A percentile compares a stretch with the other conserved stretches of the same genome.
Evolutionary conservation across 1,284 basidiomycete genomes (phyloP).

Genomic region (Boletus semigastroideus): DNA sequence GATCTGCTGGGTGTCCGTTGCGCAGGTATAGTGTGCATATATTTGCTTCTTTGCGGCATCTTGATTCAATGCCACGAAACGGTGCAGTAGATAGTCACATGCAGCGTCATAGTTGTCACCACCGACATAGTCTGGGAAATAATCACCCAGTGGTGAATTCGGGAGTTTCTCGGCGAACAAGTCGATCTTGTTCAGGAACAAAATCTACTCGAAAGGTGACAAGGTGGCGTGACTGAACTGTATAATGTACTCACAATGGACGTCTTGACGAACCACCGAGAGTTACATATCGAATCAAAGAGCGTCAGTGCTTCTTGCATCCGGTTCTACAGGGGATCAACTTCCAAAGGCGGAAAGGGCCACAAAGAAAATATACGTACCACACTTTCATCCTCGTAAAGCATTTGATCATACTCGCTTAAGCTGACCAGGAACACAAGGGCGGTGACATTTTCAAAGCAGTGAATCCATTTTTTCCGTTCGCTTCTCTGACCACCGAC

Average conservation of each 20-base stretch:
- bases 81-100: conserved; percentile 82
- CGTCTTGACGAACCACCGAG: conserved; percentile 90
- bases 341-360: conserved; percentile 6
- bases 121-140: conserved; percentile 85
- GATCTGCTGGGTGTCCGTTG: conserved; percentile 87
- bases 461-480: conserved; percentile 95
- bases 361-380: conserved; percentile 47
- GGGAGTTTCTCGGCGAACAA: conserved; percentile 93
- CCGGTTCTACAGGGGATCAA: conserved; percentile 63
- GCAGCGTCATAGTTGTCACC: conserved; percentile 86
- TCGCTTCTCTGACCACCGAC: conserved; percentile 95
- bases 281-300: conserved; percentile 97
- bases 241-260: conserved; percentile 60
- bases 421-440: conserved; percentile 92
- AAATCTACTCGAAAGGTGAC: conserved; percentile 48
- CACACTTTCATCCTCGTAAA: conserved; percentile 92
- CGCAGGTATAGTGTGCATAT: conserved; percentile 88
- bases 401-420: conserved; percentile 93
- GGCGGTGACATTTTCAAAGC: conserved; percentile 96
- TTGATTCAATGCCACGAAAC: conserved; percentile 86
- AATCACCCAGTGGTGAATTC: conserved; percentile 81
- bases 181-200: conserved; percentile 96
- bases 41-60: conserved; percentile 85
- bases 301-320: conserved; percentile 96
- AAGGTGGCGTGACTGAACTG: background rate